Base-by-base conservation (phyloP, 306 rosid species). In the Pyrus betulifolia region DNA sequence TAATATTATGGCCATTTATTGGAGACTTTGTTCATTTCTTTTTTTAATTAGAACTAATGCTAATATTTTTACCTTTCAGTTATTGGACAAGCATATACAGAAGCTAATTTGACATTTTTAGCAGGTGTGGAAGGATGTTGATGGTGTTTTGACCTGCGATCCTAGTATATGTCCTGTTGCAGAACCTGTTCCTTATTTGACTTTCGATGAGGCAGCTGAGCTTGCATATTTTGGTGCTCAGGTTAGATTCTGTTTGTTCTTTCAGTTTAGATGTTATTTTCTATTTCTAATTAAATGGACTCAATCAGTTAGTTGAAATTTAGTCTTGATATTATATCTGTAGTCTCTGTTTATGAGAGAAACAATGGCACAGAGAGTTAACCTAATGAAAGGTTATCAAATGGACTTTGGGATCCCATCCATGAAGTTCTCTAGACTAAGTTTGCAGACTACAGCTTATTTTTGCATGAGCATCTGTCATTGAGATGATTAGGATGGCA, bases 151-250 rank as follows among this genome's bases (percentile, higher is more conserved):
- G 84, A 87, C 93, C 62, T 84, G 87, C 42, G 93, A 87, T 87
- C 93, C 93, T 45, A 82, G 80, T 52, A 76, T 89, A 82, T 87
- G 85, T 63, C 83, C 85, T 18, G 79, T 64, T 74, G 91, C 93
- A 76, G 40, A 80, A 77, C 90, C 90, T 49, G 93, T 89, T 49
- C 93, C 93, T n/a, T 84, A 60, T 79, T 87, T 89, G 87, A 89
- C 93, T 76, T 89, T 89, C 71, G 91, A 87, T n/a, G 93, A 89
- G 87, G 91, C 93, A 54, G 91, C 93, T 44, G 91, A 89, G 74
- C 93, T 89, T 85, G 93, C 93, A 58, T 89, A 89, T 75, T 89
- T 87, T 76, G 93, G 93, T 85, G 93, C 93, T 78, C 93, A 89
- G 89, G 93, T 89, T 64, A 38, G 40, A 45, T 18, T 76, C 45